Base-by-base conservation (phyloP, 441 rosid species). In the Adansonia rubrostipa region DNA sequence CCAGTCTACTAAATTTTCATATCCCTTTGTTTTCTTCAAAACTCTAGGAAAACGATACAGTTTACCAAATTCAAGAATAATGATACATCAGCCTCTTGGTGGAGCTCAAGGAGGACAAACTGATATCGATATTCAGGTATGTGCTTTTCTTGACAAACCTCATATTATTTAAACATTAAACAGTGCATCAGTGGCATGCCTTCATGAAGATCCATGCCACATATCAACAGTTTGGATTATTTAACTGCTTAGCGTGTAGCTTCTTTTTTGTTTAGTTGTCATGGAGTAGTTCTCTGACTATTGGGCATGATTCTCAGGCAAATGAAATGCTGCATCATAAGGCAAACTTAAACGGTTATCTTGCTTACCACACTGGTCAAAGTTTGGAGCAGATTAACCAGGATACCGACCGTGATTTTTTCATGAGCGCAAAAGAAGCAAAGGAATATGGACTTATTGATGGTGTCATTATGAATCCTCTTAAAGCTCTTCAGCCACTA, bases 51-150 rank as follows among this genome's bases (percentile, higher is more conserved):
- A 96, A 85, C 84, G 99, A 77, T 96, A 88, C 86, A 96, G 98
- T 86, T 85, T 96, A 82, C 98, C 97, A 8, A 94, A 94, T 88
- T 93, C 99, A 57, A 90, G 98, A 87, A 96, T 96, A 80, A 96
- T 96, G 98, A 96, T 96, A 85, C 99, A 96, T 88, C 97, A 96
- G 84, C 99, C 99, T 64, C 92, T 94, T 74, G 98, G 97, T 84
- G 98, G 97, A 85, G 98, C 92, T 85, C 97, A 92, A 82, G 99
- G 99, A 81, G 86, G 87, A 72, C 98, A 92, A 80, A 86, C 97
- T 67, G 99, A 94, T 76, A 89, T 96, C 3, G 97, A 92, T 76
- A 92, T 96, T 83, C 99, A 94, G 98, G 99, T 92, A 74, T 33
- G 69, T 28, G 10, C 33, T 4, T 33, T 24, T 76, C 60, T 24